A percentile compares a stretch with the other conserved stretches of the same genome.
Conservation (phyloP, 2,329 filamentous ascomycete species). For the Leptographium flavum region DNA sequence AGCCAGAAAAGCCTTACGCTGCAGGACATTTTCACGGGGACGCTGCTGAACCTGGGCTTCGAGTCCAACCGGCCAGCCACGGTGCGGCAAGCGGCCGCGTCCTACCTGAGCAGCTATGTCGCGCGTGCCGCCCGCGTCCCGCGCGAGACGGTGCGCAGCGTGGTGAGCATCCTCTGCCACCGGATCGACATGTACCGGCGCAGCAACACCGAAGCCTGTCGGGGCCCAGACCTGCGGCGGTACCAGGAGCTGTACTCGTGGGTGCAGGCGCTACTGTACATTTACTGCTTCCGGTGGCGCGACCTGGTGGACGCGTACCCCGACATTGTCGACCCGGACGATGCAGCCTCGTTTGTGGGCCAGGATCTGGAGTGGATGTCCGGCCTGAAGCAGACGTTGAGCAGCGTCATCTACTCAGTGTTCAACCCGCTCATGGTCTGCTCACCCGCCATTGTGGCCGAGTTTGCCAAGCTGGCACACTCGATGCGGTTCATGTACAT, state of each 20-base stretch:
- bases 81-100: conserved; percentile 69
- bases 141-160: conserved; percentile 60
- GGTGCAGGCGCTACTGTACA: conserved; percentile 81
- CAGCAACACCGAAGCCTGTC: conserved; percentile 58
- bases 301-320: conserved; percentile 58
- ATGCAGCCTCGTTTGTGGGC: conserved; percentile 43
- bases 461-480: conserved; percentile 79
- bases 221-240: conserved; percentile 70
- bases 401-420: conserved; percentile 67
- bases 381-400: conserved; percentile 58
- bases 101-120: conserved; percentile 90
- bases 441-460: conserved; percentile 74
- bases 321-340: conserved; percentile 47
- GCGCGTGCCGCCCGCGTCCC: conserved; percentile 76
- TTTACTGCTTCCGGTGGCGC: conserved; percentile 96
- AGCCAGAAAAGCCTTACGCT: conserved; percentile 67
- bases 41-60: conserved; percentile 58
- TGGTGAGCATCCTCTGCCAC: conserved; percentile 64
- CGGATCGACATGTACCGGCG: conserved; percentile 65
- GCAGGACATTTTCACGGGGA: conserved; percentile 69
- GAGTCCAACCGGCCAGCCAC: conserved; percentile 57
- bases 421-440: conserved; percentile 95
- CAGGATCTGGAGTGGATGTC: conserved; percentile 69
- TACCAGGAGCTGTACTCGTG: conserved; percentile 79
- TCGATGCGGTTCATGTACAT: conserved; percentile 83